Evolutionary conservation across 495 filamentous ascomycete genomes (phyloP).

Genomic region (Aspergillus homomorphus): DNA sequence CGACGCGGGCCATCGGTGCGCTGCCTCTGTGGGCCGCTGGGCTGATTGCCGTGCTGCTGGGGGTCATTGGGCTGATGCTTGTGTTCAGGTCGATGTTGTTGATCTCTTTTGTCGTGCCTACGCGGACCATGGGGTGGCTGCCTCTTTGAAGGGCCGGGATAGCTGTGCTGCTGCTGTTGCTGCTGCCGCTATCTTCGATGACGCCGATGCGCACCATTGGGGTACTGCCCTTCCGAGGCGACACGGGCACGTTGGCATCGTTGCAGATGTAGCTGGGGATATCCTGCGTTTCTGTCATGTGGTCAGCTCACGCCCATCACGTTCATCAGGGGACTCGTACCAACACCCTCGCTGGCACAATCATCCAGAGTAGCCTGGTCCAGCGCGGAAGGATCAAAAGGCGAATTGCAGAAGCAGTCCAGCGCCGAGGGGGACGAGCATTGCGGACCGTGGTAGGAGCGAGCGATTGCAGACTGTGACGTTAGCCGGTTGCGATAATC

Average conservation of each 20-base stretch:
- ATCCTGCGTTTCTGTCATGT: neutral
- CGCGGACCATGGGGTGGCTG: neutral
- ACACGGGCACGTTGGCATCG: conserved; percentile 9
- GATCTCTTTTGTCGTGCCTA: too few relatives aligned
- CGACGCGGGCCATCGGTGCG: too few relatives aligned
- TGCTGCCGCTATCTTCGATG: neutral
- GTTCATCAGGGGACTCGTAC: conserved; percentile 11
- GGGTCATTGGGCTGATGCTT: too few relatives aligned
- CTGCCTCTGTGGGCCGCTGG: too few relatives aligned
- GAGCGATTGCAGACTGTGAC: conserved; percentile 15
- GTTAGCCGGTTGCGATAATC: neutral
- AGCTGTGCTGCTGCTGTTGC: neutral
- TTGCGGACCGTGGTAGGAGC: conserved; percentile 1
- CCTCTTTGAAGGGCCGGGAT: too few relatives aligned
- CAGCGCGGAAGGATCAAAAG: neutral
- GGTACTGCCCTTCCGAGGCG: conserved; percentile 10
- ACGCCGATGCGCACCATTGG: conserved; percentile 7
- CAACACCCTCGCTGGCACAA: conserved; percentile 13
- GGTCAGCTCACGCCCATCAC: neutral
- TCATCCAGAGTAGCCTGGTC: conserved; percentile 1
- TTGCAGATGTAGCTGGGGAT: conserved; percentile 15
- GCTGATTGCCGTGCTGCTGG: too few relatives aligned
- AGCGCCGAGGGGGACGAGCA: conserved; percentile 14
- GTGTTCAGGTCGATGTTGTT: too few relatives aligned
- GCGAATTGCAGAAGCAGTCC: conserved; percentile 17